Base-by-base conservation (phyloP, 2,329 filamentous ascomycete species). In the Botrytis deweyae region DNA sequence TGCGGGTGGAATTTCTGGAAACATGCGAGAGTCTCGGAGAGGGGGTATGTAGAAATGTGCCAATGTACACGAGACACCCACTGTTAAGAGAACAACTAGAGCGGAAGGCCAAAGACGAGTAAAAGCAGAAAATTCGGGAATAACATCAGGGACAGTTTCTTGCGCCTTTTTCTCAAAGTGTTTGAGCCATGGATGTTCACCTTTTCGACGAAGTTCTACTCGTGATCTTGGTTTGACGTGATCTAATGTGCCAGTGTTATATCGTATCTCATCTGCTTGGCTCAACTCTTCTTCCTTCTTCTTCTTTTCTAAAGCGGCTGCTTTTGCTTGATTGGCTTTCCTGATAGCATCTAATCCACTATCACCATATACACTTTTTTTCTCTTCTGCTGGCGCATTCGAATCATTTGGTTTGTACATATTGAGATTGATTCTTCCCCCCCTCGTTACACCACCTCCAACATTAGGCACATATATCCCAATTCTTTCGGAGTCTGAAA, bases 1-100 rank as follows among this genome's bases (percentile, higher is more conserved):
- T 22, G 90, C 86, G 3, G 90, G 88, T 1, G 90, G 87, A 2
- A 91, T 82, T 59, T 90, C 87, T 2, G 88, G 89, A 80, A 87
- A 88, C 55, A 92, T 78, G 67, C 91, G 84, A 73, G 85, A 80
- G 7, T 78, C 78, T 44, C 83, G 80, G 77, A 83, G 83, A 18
- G 86, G 86, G 10, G 88, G 87, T 74, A 86, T 83, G 79, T 90
- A 90, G 63, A 86, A 80, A 38, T 81, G 79, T n/a, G 85, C 83
- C 61, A 87, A 83, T 29, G 83, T 82, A 8, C 82, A 82, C 64
- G 85, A 83, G 72, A 82, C 82, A 1, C 82, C 83, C 33, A 88
- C 73, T 10, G 88, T 81, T 22, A 87, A 80, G 33, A 83, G 73
- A 29, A 86, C 85, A 66, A 88, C 80, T 46, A 85, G 82, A n/a